Percentiles rank a stretch among this genome's conserved stretches.
phyloP scores from a whole-genome alignment of 768 basidiomycete species.

The Fomitopsis serialis region DNA sequence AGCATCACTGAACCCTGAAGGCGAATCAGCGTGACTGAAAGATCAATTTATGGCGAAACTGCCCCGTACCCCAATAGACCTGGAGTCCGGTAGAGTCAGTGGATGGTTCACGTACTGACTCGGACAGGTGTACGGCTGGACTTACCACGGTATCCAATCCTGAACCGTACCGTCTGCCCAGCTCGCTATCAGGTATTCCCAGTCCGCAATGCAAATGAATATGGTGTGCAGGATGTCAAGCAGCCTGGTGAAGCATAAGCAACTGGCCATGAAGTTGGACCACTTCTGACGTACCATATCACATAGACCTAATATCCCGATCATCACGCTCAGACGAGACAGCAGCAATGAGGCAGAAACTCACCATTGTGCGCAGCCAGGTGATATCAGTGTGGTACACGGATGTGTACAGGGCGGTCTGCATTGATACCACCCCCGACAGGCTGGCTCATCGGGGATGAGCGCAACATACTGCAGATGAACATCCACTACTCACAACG shows the following conservation, averaged over 20 bases:
- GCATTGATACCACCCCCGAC: slow-evolving; percentile 16
- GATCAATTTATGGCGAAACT: background rate
- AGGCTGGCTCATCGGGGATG: slow-evolving; percentile 4
- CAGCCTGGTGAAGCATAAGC: slow-evolving; percentile 9
- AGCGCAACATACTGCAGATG: background rate
- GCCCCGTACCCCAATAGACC: slow-evolving; percentile 15
- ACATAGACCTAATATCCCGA: slow-evolving; percentile 10
- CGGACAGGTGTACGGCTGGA: background rate
- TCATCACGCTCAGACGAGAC: no score
- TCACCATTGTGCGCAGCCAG: slow-evolving; percentile 11
- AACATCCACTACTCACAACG: slow-evolving; percentile 8
- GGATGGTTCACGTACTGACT: no score
- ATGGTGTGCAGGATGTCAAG: slow-evolving; percentile 21
- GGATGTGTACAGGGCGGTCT: slow-evolving; percentile 12
- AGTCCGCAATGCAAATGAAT: slow-evolving; percentile 18
- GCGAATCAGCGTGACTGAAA: background rate
- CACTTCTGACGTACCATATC: slow-evolving; percentile 7
- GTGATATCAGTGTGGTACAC: slow-evolving; percentile 7
- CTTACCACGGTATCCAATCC: slow-evolving; percentile 23
- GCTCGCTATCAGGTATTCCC: slow-evolving; percentile 21
- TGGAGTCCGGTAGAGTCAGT: background rate
- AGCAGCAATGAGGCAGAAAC: background rate
- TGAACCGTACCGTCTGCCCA: slow-evolving; percentile 14
- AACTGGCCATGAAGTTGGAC: background rate
- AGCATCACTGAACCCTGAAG: slow-evolving; percentile 13